Base-by-base conservation (phyloP, 306 rosid species). In the Vigna trinervia region DNA sequence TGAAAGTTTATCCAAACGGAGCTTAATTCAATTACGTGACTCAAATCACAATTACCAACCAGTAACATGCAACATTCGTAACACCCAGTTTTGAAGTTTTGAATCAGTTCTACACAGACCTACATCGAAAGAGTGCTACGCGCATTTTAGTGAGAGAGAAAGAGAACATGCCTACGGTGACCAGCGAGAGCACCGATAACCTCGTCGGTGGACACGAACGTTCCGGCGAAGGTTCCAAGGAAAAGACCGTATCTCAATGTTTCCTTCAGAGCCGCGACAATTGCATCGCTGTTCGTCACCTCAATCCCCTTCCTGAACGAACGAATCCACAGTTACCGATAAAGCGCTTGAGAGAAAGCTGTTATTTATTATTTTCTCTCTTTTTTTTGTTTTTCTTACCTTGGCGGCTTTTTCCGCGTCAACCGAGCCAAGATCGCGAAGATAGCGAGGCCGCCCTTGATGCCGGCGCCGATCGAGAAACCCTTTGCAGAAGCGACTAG, bases 381-480 rank as follows among this genome's bases (percentile, higher is more conserved):
- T 0, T 2, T 17, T 6, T 4, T 28, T 7, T 10, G 3, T 1
- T 53, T 34, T 8, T 36, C 75, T 93, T 7, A 87, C 72, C 91
- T 85, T 77, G 81, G 83, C 62, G 88, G 84, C 75, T 85, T 91
- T 77, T 90, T 80, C 14, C 93, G 87, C 69, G 84, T 84, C 80
- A 91, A 75, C 66, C 98, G 90, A 75, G 80, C 90, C 65, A 96
- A 64, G 84, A 96, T 87, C 32, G 99, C 90, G 85, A 96, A 92
- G 73, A 92, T 87, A 70, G 99, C 93, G 70, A 96, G 97, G 41
- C 98, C 99, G 8, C 98, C 99, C 73, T 92, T 92, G 69, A 96
- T 78, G 62, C 98, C 98, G 71, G 98, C 99, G 57, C 99, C 99
- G 28, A 96, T 87, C 3, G 90, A 62, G 96, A 96, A 96, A 28